Evolutionary conservation across 2,329 filamentous ascomycete species (phyloP), one percentile per base, ranked within the genome.

Genomic region (Dothideomycetes sp.): DNA sequence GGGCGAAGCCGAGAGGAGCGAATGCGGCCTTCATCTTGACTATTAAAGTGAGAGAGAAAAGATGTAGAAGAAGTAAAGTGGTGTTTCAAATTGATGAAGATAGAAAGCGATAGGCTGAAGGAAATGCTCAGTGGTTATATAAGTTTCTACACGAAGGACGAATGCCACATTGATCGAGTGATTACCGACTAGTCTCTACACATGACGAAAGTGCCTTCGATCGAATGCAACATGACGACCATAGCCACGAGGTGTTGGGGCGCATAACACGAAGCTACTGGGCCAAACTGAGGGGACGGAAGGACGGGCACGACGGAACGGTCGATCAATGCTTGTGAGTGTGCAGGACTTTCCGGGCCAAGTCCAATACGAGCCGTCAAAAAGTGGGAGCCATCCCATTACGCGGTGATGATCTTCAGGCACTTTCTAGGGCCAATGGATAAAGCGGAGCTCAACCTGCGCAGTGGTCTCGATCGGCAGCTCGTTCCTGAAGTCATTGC

Each of bases 1-100:
- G 33, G 41, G 41, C 41, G 15, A 43, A 43, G 33, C 41, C 41
- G 24, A 43, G 31, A 32, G 41, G 24, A 22, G 41, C 18, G 41
- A 39, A 43, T 19, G 35, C 41, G 29, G 33, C 34, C 33, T 43
- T 43, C 41, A 43, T 43, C 24, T 36, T 43, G 17, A 34, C 12
- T 11, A 14, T 32, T 24, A 31, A 38, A 24, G 22, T 4, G 39
- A 43, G 31, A 36, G 29, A 36, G 36, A 36, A 33, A 24, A 27
- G 11, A 24, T 31, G 18, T 8, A 12, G 15, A 36, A 12, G 27
- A 11, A 33, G 19, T 35, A 31, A 37, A 31, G n/a, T 12, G 22
- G 14, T 19, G 5, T 15, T 24, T 4, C 14, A 11, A 19, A 12
- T 42, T 14, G 24, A 29, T 34, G 31, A 4, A 18, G 8, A 9